Percentiles rank a stretch among this genome's conserved stretches.
Conservation (phyloP, 495 filamentous ascomycete genomes). For the Amniculicola lignicola region DNA sequence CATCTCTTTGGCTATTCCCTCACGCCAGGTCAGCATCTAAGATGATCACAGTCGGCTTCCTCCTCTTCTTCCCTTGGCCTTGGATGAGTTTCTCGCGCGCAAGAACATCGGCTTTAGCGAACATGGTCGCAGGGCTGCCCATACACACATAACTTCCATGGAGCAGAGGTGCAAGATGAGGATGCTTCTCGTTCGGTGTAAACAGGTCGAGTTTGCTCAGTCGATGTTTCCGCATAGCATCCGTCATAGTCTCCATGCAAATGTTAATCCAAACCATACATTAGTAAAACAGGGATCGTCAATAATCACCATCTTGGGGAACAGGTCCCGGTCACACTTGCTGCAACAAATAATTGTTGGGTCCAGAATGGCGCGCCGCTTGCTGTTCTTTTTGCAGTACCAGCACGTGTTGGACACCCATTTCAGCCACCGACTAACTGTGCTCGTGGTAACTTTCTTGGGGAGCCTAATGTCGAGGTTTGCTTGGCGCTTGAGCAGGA, state of each 20-base stretch:
- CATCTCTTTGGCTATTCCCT: no score
- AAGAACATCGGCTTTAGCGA: constrained; percentile 4
- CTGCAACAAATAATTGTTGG: constrained; percentile 10
- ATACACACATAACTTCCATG: constrained; percentile 3
- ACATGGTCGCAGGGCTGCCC: constrained; percentile 4
- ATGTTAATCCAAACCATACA: neutral
- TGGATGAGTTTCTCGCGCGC: no score
- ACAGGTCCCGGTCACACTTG: constrained; percentile 6
- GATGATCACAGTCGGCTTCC: no score
- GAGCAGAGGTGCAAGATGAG: constrained; percentile 7
- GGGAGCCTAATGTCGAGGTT: neutral
- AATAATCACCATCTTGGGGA: constrained; percentile 19
- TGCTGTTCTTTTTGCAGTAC: constrained; percentile 9
- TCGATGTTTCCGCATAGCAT: neutral
- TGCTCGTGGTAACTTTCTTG: no score
- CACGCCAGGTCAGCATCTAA: no score
- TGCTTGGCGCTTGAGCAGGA: constrained; percentile 15
- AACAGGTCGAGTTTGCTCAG: constrained; percentile 27
- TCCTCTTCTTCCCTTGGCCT: no score
- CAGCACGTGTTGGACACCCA: constrained; percentile 15
- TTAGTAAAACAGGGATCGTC: no score
- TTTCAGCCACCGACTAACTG: no score
- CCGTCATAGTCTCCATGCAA: constrained; percentile 21
- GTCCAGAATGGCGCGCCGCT: constrained; percentile 15
- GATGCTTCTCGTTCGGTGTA: constrained; percentile 21